These are phyloP conservation scores for Macadamia tetraphylla DNA, from an alignment of 164 flowering plant genomes.

Conservation along the genomic window DNA sequence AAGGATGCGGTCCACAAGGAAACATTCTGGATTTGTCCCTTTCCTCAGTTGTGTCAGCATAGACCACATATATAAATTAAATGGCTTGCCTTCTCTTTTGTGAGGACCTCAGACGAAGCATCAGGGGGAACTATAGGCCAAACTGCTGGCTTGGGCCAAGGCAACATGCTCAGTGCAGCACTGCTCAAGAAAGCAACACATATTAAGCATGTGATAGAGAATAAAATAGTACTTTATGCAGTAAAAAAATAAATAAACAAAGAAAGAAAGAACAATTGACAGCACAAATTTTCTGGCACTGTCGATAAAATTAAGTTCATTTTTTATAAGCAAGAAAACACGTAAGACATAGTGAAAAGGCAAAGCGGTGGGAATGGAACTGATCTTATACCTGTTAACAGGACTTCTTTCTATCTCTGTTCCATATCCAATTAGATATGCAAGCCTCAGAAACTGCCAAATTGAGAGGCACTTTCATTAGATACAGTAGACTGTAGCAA, in stretches of 20 bases:
- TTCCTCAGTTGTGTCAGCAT: neutral
- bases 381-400: slow-evolving; percentile 63
- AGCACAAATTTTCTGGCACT: no score
- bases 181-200: slow-evolving; percentile 35
- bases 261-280: no score
- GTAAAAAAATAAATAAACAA: no score
- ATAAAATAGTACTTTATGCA: slow-evolving; percentile 2
- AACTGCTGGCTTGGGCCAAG: slow-evolving; percentile 93
- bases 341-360: no score
- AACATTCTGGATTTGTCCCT: neutral
- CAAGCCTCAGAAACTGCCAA: slow-evolving; percentile 95
- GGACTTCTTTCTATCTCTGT: slow-evolving; percentile 81
- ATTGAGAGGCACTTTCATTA: slow-evolving; percentile 12
- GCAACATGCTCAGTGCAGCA: slow-evolving; percentile 92
- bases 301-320: no score
- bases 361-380: neutral
- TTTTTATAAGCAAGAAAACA: no score
- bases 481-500: neutral
- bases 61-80: slow-evolving; percentile 10
- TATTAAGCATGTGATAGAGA: neutral
- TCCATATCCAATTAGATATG: slow-evolving; percentile 89
- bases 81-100: slow-evolving; percentile 79
- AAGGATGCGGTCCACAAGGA: neutral
- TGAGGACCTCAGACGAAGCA: slow-evolving; percentile 71
- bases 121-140: slow-evolving; percentile 93